Evolutionary conservation across 2,329 filamentous ascomycete genomes (phyloP).

Genomic region (Xenosphaeropsis pyriputrescens): DNA sequence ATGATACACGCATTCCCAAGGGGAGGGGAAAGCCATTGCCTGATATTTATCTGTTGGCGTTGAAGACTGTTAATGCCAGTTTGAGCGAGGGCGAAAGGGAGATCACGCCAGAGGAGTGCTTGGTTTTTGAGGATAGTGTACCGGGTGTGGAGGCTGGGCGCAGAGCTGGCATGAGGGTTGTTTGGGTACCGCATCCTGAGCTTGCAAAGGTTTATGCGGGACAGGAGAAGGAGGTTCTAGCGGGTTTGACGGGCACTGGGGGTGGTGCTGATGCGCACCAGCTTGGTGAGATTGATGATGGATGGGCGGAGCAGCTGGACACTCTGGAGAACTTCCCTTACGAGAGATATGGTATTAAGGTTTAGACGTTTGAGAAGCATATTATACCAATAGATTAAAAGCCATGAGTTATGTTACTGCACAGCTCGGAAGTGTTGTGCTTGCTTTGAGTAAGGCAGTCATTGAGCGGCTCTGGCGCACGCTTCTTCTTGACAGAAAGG

Average conservation of each 20-base stretch:
- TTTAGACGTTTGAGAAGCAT: neutral
- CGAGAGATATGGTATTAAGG: conserved; percentile 37
- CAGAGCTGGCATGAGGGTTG: conserved; percentile 83
- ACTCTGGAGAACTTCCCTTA: conserved; percentile 41
- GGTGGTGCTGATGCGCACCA: conserved; percentile 1
- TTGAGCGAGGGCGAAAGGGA: conserved; percentile 45
- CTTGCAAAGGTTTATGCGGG: conserved; percentile 63
- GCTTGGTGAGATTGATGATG: conserved; percentile 35
- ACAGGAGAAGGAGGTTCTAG: conserved; percentile 67
- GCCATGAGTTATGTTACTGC: no score
- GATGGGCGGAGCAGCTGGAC: conserved; percentile 38
- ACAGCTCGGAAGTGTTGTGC: no score
- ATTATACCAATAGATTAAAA: no score
- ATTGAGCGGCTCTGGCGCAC: no score
- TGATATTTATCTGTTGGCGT: conserved; percentile 82
- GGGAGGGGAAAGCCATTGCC: conserved; percentile 89
- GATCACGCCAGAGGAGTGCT: conserved; percentile 71
- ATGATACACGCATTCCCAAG: conserved; percentile 61
- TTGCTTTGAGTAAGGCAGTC: no score
- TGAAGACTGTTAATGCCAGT: conserved; percentile 70
- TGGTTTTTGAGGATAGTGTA: conserved; percentile 94
- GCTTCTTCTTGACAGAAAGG: no score
- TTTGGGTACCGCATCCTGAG: conserved; percentile 81
- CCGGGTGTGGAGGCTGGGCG: conserved; percentile 84
- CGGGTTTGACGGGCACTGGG: conserved; percentile 40